Conservation (phyloP, 352 stramenopile species). For the Phytophthora macrochlamydospora region DNA sequence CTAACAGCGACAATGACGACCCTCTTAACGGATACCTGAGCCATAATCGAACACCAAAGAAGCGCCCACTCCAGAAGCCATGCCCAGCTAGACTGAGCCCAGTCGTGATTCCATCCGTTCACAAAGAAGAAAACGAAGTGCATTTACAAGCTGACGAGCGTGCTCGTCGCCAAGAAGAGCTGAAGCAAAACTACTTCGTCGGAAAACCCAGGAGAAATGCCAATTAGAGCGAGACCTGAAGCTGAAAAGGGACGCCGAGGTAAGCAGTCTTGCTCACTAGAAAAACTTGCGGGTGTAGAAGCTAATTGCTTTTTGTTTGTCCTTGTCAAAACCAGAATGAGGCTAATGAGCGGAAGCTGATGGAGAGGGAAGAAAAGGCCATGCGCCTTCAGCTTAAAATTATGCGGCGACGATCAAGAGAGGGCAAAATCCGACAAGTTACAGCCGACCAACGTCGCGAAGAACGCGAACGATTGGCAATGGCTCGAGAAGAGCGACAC, state of each 20-base stretch:
- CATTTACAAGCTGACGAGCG: conserved; percentile 30
- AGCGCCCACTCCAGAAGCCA: conserved; percentile 47
- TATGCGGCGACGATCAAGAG: conserved; percentile 50
- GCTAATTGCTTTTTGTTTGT: conserved; percentile 4
- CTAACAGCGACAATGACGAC: conserved; percentile 16
- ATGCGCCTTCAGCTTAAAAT: conserved; percentile 62
- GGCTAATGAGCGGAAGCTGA: conserved; percentile 56
- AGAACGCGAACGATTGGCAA: conserved; percentile 62
- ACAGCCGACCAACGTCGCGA: conserved; percentile 65
- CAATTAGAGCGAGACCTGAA: conserved; percentile 42
- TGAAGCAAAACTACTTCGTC: conserved; percentile 46
- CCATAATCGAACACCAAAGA: conserved; percentile 44
- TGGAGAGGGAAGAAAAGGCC: conserved; percentile 78
- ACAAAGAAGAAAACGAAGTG: conserved; percentile 6
- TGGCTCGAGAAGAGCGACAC: conserved; percentile 77
- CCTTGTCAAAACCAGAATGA: conserved; percentile 42
- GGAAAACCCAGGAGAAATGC: conserved; percentile 42
- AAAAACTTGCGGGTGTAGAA: not conserved
- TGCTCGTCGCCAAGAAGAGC: conserved; percentile 43
- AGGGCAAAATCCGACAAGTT: conserved; percentile 50
- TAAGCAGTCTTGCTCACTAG: conserved; percentile 15
- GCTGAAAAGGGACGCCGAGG: conserved; percentile 39
- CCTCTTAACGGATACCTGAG: conserved; percentile 3
- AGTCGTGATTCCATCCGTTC: conserved; percentile 25
- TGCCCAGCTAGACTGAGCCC: conserved; percentile 47